These are phyloP conservation scores for Malassezia psittaci DNA, from an alignment of 1,284 basidiomycete genomes.

Conservation along the genomic window DNA sequence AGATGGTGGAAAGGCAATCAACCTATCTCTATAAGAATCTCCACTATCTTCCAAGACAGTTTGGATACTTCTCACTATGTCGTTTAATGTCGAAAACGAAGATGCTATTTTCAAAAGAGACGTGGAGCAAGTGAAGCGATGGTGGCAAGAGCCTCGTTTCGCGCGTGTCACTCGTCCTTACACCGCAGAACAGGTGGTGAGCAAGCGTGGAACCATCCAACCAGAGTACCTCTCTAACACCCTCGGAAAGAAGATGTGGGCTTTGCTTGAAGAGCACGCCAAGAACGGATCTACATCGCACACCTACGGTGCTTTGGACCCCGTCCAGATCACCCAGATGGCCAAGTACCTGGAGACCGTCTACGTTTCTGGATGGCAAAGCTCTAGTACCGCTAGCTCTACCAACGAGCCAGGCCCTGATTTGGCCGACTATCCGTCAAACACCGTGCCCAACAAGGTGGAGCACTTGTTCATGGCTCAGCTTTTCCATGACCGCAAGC, in stretches of 20 bases:
- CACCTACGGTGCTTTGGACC: slow-evolving; percentile 95
- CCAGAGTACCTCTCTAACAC: slow-evolving; percentile 77
- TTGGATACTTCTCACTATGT: slow-evolving; percentile 2
- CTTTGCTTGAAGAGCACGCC: slow-evolving; percentile 55
- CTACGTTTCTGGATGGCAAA: slow-evolving; percentile 48
- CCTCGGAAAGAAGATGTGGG: slow-evolving; percentile 78
- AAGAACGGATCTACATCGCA: slow-evolving; percentile 61
- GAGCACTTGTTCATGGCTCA: slow-evolving; percentile 48
- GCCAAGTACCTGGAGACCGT: slow-evolving; percentile 49
- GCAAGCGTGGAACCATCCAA: slow-evolving; percentile 78
- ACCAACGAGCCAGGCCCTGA: slow-evolving; percentile 48
- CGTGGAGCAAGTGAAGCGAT: slow-evolving; percentile 72
- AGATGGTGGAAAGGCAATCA: not conserved
- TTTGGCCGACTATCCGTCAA: slow-evolving; percentile 87
- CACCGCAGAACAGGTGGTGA: slow-evolving; percentile 81
- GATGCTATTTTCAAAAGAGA: slow-evolving; percentile 60
- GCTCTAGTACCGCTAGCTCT: slow-evolving; percentile 41
- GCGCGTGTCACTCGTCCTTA: slow-evolving; percentile 75
- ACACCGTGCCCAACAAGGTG: slow-evolving; percentile 69
- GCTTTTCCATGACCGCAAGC: slow-evolving; percentile 47
- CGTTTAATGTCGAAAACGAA: slow-evolving; percentile 36
- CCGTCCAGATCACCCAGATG: slow-evolving; percentile 65
- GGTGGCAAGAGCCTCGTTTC: slow-evolving; percentile 86
- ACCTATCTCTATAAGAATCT: too few relatives aligned
- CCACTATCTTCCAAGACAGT: too few relatives aligned